Percentiles rank a stretch among this genome's conserved stretches.
Evolutionary conservation across 1,139 yeast species (phyloP).

Genomic region (Saccharomyces hybrid): DNA sequence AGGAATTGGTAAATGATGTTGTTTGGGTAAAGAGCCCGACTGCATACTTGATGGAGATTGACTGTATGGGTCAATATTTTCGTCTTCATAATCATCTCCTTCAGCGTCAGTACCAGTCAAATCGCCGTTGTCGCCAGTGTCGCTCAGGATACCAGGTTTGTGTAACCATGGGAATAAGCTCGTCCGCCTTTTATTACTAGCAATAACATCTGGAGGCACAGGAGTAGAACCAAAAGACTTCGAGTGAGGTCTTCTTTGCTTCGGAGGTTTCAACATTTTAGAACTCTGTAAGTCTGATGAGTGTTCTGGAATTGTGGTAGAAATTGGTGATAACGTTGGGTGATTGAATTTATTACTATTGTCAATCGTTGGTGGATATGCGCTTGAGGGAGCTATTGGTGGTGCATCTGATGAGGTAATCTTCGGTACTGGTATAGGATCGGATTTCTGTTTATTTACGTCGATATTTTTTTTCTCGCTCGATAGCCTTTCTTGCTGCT

Average conservation of each 20-base stretch:
- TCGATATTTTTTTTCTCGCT: conserved; percentile 5
- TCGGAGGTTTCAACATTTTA: conserved; percentile 12
- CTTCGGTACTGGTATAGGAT: neutral
- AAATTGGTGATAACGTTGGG: neutral
- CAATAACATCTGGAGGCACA: conserved; percentile 44
- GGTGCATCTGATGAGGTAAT: neutral
- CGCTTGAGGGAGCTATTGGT: neutral
- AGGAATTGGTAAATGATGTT: conserved; percentile 17
- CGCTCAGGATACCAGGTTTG: conserved; percentile 27
- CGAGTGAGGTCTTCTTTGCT: conserved; percentile 44
- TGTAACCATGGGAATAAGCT: conserved; percentile 28
- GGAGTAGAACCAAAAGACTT: conserved; percentile 50
- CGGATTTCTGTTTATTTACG: conserved; percentile 5
- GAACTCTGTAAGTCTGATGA: conserved; percentile 8
- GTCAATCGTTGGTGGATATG: neutral
- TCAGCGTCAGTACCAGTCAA: conserved; percentile 28
- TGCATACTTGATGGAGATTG: conserved; percentile 14
- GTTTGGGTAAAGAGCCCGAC: conserved; percentile 13
- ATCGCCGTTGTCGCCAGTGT: conserved; percentile 20
- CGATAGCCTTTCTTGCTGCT: conserved; percentile 12
- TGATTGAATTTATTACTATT: neutral
- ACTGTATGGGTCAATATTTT: conserved; percentile 11
- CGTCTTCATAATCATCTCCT: conserved; percentile 21
- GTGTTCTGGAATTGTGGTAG: neutral
- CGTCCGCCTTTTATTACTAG: conserved; percentile 24